phyloP scores from a whole-genome alignment of 1,284 basidiomycete genomes.

The Pisolithus thermaeus region DNA sequence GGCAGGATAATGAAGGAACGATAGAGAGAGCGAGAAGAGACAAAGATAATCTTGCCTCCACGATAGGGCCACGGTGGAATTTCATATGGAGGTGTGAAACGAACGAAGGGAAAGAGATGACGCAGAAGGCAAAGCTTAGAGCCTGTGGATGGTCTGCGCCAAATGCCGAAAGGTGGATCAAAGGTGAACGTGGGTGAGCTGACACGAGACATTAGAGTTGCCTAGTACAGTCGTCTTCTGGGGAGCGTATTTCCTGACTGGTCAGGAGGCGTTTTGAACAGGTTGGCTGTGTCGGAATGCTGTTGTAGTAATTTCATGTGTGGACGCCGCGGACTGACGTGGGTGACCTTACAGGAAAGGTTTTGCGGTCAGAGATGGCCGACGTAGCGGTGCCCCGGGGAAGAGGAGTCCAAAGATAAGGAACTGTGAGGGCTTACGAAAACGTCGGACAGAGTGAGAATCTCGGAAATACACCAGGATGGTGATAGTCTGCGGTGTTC shows the following conservation, averaged over 20 bases:
- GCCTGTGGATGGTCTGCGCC: background rate
- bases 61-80: background rate
- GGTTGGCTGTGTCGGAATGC: background rate
- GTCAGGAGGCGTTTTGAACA: background rate
- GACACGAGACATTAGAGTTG: conserved; percentile 3
- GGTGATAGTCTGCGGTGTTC: background rate
- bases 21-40: background rate
- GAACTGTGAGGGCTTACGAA: background rate
- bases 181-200: background rate
- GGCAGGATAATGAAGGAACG: background rate
- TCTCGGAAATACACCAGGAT: background rate
- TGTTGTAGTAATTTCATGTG: background rate
- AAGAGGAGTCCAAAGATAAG: background rate
- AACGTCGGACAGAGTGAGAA: background rate
- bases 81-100: background rate
- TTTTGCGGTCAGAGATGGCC: conserved; percentile 3
- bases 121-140: background rate
- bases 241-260: background rate
- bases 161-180: background rate
- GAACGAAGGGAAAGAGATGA: background rate
- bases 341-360: background rate
- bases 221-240: conserved; percentile 3
- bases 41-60: background rate
- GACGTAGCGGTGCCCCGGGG: background rate
- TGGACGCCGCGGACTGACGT: conserved; percentile 8